These are phyloP conservation scores for Blastocystis sp. DNA, from an alignment of 352 stramenopile species.

Conservation along the genomic window DNA sequence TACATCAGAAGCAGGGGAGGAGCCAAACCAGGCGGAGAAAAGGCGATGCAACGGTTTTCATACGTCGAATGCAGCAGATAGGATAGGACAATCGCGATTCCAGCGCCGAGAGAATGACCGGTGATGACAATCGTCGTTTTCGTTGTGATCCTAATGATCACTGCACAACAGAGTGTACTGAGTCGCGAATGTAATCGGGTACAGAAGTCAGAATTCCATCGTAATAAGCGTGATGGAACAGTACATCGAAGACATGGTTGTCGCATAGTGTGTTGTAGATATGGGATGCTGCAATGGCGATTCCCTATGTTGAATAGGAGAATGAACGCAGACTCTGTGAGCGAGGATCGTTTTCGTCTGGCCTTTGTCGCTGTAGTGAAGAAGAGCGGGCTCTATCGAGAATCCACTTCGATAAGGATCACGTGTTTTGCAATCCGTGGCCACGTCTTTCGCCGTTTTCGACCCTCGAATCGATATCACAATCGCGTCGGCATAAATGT, in stretches of 20 bases:
- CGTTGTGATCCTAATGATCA: background rate
- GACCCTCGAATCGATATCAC: constrained; percentile 28
- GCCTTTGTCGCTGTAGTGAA: constrained; percentile 4
- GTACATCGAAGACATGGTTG: background rate
- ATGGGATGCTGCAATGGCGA: background rate
- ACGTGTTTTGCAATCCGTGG: background rate
- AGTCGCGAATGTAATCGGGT: background rate
- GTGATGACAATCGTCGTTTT: constrained; percentile 9
- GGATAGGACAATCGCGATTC: constrained; percentile 27
- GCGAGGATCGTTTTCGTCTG: background rate
- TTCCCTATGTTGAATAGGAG: constrained; percentile 1
- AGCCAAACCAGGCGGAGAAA: constrained; percentile 15
- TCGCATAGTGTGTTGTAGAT: background rate
- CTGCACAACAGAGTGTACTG: background rate
- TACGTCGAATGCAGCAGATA: background rate
- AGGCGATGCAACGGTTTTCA: constrained; percentile 25
- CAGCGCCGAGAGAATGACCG: constrained; percentile 31
- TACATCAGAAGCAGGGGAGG: background rate
- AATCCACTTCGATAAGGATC: background rate
- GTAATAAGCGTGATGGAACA: background rate
- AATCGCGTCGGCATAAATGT: constrained; percentile 11
- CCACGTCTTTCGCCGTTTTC: background rate
- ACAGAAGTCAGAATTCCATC: background rate
- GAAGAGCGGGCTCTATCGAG: background rate
- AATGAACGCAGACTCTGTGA: background rate